Base-by-base conservation (phyloP, 2,329 filamentous ascomycete species). In the Corniculantispora saksenae region DNA sequence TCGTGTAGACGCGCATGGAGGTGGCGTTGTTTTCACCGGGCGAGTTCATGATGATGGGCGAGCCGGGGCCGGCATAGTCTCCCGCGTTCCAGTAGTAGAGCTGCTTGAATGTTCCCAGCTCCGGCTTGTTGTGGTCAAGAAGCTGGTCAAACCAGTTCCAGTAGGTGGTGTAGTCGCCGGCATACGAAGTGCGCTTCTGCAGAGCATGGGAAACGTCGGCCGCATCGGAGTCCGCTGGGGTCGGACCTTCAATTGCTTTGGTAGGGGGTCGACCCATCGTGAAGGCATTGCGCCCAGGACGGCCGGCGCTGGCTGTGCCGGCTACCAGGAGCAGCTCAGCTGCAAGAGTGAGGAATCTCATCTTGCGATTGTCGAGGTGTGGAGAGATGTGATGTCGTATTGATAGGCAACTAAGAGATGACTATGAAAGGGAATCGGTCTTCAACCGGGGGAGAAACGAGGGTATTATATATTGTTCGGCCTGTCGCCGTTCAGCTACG, bases 11-110 rank as follows among this genome's bases (percentile, higher is more conserved):
- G 23, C 93, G 78, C 29, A 89, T 84, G 32, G 74, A 84, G 17
- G 74, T 78, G 12, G 58, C 58, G 8, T 50, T 21, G 32, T 61
- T 61, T 78, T 95, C 92, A 35, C 91, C 91, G 76, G 79, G 72
- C 10, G 84, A 84, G 56, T 88, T 83, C 12, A 95, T 81, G 12
- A 94, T 84, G 67, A 95, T 89, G 29, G 95, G 89, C 0, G 92
- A 91, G 0, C 92, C 92, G 15, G 92, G 92, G 0, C 84, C 80
- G 72, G 88, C 82, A 78, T 94, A 95, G 79, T 90, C 84, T 47
- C 84, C 84, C 5, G 87, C 86, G 73, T 94, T 91, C 71, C 93
- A 93, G 88, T 89, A 95, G 79, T 94, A 96, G 13, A 91, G 85
- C 60, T 93, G 81, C 45, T 84, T 76, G 75, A 93, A 95, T 3